Evolutionary conservation across 2,329 filamentous ascomycete species (phyloP).

Genomic region (Hypoxylon sp.): DNA sequence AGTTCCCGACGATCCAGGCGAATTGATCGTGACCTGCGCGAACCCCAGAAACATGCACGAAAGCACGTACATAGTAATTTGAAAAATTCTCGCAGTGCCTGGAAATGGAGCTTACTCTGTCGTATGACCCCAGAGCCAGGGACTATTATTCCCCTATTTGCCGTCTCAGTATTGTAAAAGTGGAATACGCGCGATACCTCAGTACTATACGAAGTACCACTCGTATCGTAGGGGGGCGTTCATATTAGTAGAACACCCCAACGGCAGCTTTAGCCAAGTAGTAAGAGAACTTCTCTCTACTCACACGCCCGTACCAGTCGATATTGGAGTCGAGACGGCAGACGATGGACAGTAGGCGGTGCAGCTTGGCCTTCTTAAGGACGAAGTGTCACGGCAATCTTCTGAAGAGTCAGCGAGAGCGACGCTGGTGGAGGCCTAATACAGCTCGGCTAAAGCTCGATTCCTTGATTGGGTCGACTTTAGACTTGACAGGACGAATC

Average conservation of each 20-base stretch:
- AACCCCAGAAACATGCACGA: conserved; percentile 22
- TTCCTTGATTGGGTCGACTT: conserved; percentile 32
- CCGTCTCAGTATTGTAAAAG: conserved; percentile 24
- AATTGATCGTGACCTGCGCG: conserved; percentile 21
- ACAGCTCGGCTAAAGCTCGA: conserved; percentile 39
- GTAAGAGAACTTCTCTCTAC: conserved; percentile 1
- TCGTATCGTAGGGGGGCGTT: conserved; percentile 7
- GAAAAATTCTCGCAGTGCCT: conserved; percentile 26
- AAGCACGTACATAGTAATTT: conserved; percentile 32
- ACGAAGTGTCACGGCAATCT: conserved; percentile 15
- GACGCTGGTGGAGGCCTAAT: conserved; percentile 12
- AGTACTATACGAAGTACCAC: conserved; percentile 15
- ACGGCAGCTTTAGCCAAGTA: conserved; percentile 21
- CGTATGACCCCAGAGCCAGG: conserved; percentile 31
- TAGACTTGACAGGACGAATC: conserved; percentile 30
- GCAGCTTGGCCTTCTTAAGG: conserved; percentile 31
- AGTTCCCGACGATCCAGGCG: conserved; percentile 10
- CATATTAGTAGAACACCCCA: conserved; percentile 23
- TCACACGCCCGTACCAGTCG: conserved; percentile 21
- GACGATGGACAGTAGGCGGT: conserved; percentile 14
- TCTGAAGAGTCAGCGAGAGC: conserved; percentile 20
- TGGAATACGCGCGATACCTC: conserved; percentile 24
- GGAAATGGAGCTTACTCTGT: conserved; percentile 34
- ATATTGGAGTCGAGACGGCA: conserved; percentile 3
- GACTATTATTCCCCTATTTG: conserved; percentile 31